Evolutionary conservation across 2,329 filamentous ascomycete species (phyloP).

Genomic region (Ophiostoma sp.): DNA sequence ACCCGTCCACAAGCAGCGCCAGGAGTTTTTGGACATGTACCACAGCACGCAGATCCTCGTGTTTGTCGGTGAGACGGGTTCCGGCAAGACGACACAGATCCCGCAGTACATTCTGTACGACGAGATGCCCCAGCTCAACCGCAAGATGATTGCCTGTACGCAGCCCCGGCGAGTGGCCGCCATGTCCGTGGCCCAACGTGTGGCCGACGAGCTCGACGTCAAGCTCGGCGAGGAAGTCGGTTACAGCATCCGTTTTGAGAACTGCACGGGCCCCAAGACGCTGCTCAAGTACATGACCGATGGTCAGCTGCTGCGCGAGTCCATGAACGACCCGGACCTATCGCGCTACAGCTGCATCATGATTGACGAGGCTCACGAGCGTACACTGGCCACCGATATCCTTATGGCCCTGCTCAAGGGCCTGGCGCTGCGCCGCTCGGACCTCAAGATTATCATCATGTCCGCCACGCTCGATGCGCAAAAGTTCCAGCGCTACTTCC

Average conservation of each 20-base stretch:
- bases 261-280: conserved; percentile 84
- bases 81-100: conserved; percentile 98
- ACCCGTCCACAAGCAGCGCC: conserved; percentile 88
- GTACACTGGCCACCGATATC: conserved; percentile 95
- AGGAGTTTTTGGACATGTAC: conserved; percentile 92
- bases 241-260: conserved; percentile 98
- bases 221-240: conserved; percentile 90
- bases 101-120: conserved; percentile 98
- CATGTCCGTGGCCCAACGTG: conserved; percentile 98
- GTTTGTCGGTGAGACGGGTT: conserved; percentile 98
- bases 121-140: conserved; percentile 81
- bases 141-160: conserved; percentile 94
- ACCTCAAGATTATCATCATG: conserved; percentile 99
- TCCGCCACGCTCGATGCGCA: conserved; percentile 95
- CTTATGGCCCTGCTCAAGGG: conserved; percentile 96
- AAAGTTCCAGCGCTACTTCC: conserved; percentile 98
- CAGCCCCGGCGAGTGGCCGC: conserved; percentile 96
- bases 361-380: conserved; percentile 96
- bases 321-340: conserved; percentile 93
- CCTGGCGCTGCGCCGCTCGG: conserved; percentile 74
- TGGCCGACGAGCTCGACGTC: conserved; percentile 95
- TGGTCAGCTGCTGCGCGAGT: conserved; percentile 94
- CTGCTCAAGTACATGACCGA: conserved; percentile 99
- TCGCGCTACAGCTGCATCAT: conserved; percentile 96
- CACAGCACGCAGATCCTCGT: conserved; percentile 94